A percentile compares a stretch with the other conserved stretches of the same genome.
Evolutionary conservation across 2,329 filamentous ascomycete genomes (phyloP).

Genomic region (Exophiala phaeomuriformis): DNA sequence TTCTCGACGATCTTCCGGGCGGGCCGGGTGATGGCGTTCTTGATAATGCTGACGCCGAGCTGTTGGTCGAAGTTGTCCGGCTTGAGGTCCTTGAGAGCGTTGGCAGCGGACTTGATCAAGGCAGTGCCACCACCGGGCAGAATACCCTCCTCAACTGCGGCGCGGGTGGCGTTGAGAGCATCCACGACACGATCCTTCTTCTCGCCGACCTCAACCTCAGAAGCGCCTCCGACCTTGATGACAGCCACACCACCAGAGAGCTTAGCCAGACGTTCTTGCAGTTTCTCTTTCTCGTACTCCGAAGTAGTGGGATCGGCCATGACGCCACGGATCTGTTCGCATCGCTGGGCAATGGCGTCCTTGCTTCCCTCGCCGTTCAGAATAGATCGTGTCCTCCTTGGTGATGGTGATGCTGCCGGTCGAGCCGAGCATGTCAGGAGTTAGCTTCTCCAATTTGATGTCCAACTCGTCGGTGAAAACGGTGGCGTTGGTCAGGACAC

Average conservation of each 20-base stretch:
- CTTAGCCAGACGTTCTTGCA: constrained; percentile 98
- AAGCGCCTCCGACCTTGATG: constrained; percentile 97
- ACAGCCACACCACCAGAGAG: constrained; percentile 97
- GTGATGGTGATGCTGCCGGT: constrained; percentile 99
- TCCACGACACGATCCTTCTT: constrained; percentile 99
- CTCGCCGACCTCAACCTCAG: constrained; percentile 97
- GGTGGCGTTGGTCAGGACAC: constrained; percentile 88
- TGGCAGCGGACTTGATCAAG: constrained; percentile 90
- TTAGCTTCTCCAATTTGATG: constrained; percentile 98
- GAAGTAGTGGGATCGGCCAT: constrained; percentile 90
- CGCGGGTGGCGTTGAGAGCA: constrained; percentile 93
- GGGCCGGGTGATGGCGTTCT: constrained; percentile 94
- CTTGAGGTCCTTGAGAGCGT: constrained; percentile 78
- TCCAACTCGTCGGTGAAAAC: constrained; percentile 99
- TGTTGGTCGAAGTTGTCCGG: constrained; percentile 96
- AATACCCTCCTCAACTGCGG: constrained; percentile 98
- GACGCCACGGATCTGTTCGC: constrained; percentile 97
- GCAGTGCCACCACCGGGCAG: constrained; percentile 97
- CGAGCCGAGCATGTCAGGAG: constrained; percentile 88
- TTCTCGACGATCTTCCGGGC: constrained; percentile 97
- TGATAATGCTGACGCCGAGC: constrained; percentile 94
- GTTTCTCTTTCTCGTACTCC: constrained; percentile 99
- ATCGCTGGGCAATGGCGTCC: constrained; percentile 86
- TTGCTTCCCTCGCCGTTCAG: constrained; percentile 95
- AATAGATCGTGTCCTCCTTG: constrained; percentile 98